These are phyloP conservation scores for Ilyonectria robusta DNA, from an alignment of 2,329 filamentous ascomycete genomes.

Conservation along the genomic window DNA sequence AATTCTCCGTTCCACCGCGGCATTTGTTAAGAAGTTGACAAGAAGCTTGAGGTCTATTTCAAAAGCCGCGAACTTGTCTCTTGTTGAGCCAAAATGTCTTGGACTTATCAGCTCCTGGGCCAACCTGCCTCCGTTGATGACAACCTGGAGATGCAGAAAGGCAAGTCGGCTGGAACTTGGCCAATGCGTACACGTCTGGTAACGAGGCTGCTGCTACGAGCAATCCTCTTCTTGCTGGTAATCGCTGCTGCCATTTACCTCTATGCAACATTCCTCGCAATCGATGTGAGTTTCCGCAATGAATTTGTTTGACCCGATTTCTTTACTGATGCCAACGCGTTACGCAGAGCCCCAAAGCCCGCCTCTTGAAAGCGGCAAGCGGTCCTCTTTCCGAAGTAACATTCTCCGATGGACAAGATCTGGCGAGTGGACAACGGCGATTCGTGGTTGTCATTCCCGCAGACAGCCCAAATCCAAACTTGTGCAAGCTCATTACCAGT, in stretches of 20 bases:
- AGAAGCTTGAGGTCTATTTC: too few species aligned
- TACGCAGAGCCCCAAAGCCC: background rate
- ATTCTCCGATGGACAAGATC: background rate
- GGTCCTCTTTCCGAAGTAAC: background rate
- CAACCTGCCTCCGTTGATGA: too few species aligned
- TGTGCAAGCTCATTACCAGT: conserved; percentile 43
- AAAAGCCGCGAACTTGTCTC: too few species aligned
- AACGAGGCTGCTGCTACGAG: background rate
- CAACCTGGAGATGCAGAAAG: too few species aligned
- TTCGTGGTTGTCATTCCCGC: conserved; percentile 42
- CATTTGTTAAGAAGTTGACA: too few species aligned
- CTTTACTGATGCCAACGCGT: background rate
- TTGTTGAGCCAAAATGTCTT: too few species aligned
- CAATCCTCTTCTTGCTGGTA: background rate
- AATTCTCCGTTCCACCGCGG: too few species aligned
- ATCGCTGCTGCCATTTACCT: background rate
- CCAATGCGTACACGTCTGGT: background rate
- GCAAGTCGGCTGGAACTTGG: background rate
- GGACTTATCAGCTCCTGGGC: too few species aligned
- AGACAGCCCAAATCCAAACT: conserved; percentile 36
- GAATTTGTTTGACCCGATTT: background rate
- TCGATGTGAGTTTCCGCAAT: background rate
- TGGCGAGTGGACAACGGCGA: conserved; percentile 11
- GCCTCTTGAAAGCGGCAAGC: background rate
- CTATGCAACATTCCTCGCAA: background rate